Percentiles rank a stretch among this genome's conserved stretches.
phyloP scores from a whole-genome alignment of 192 early-diverging fungal species.

The Mortierella alpina region DNA sequence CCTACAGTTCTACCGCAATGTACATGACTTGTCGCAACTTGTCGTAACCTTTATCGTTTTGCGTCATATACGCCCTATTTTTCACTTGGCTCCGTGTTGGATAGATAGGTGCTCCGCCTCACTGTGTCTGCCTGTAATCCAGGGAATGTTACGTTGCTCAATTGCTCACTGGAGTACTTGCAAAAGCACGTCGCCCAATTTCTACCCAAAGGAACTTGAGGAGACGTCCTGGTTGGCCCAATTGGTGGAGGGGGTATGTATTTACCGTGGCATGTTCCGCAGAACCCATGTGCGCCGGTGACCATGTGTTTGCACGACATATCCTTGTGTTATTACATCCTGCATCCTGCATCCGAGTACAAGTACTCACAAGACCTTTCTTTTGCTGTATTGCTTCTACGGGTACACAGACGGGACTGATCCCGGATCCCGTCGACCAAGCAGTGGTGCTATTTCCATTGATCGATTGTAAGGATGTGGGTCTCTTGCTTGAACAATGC shows the following conservation, averaged over 20 bases:
- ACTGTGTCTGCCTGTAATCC: conserved; percentile 38
- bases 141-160: conserved; percentile 39
- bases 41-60: background rate
- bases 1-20: no score
- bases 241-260: conserved; percentile 34
- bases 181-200: conserved; percentile 22
- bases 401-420: conserved; percentile 30
- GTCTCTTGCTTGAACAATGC: conserved; percentile 39
- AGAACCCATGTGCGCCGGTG: no score
- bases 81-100: background rate
- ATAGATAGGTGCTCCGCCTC: conserved; percentile 15
- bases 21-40: background rate
- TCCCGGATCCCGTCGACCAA: conserved; percentile 37
- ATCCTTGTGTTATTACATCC: background rate
- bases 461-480: conserved; percentile 35
- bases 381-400: background rate
- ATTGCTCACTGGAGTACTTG: conserved; percentile 46
- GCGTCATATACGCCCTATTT: background rate
- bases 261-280: no score
- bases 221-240: conserved; percentile 41
- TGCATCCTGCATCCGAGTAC: background rate
- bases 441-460: conserved; percentile 37
- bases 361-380: background rate
- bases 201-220: conserved; percentile 45
- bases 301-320: background rate